These are phyloP conservation scores for Leccinum imitatum DNA, from an alignment of 768 basidiomycete genomes.

Conservation along the genomic window DNA sequence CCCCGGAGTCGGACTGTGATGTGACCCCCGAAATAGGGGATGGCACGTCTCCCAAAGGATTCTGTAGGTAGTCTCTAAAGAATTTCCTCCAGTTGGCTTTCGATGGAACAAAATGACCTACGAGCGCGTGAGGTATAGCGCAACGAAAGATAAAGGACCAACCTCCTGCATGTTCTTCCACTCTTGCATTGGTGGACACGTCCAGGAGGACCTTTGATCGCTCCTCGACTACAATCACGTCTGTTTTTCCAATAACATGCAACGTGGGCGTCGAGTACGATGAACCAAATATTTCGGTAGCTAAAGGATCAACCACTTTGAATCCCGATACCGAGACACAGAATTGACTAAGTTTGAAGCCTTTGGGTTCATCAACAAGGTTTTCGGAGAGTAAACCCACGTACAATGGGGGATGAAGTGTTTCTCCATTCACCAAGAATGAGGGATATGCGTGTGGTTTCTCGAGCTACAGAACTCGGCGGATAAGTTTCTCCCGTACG, in stretches of 20 bases:
- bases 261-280: conserved; percentile 70
- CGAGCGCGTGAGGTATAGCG: neutral
- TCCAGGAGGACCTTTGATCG: conserved; percentile 58
- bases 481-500: conserved; percentile 1
- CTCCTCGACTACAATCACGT: conserved; percentile 72
- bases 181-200: conserved; percentile 53
- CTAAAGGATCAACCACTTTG: conserved; percentile 46
- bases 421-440: conserved; percentile 61
- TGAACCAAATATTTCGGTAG: conserved; percentile 47
- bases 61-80: conserved; percentile 60
- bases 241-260: conserved; percentile 75
- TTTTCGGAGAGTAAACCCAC: conserved; percentile 18
- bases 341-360: conserved; percentile 52
- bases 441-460: conserved; percentile 49
- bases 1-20: conserved; percentile 46
- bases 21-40: conserved; percentile 39
- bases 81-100: conserved; percentile 77
- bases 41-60: conserved; percentile 47
- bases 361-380: neutral
- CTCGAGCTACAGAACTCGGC: conserved; percentile 45
- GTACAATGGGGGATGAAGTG: conserved; percentile 77
- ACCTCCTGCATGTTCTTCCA: conserved; percentile 84
- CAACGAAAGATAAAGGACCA: conserved; percentile 24
- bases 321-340: conserved; percentile 80
- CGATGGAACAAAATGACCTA: conserved; percentile 84